These are phyloP conservation scores for Penicillium waksmanii DNA, from an alignment of 495 filamentous ascomycete species.

Conservation along the genomic window DNA sequence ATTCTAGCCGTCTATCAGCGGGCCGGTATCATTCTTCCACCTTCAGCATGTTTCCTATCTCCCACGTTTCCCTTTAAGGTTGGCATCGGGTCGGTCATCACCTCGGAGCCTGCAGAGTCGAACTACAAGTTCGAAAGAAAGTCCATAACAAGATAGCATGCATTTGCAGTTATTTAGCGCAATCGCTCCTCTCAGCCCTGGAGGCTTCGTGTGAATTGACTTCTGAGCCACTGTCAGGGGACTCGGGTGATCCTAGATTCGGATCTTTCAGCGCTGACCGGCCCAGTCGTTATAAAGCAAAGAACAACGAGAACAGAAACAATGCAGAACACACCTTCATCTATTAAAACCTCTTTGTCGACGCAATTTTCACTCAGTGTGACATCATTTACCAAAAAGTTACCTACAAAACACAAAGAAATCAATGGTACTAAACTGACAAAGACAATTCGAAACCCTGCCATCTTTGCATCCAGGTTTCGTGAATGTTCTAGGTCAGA, in stretches of 20 bases:
- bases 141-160: too few species aligned
- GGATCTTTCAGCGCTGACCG: background rate
- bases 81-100: too few species aligned
- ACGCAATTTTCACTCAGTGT: background rate
- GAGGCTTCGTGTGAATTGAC: background rate
- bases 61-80: too few species aligned
- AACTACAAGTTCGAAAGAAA: too few species aligned
- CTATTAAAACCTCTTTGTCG: background rate
- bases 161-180: too few species aligned
- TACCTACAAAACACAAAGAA: slow-evolving; percentile 49
- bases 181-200: too few species aligned
- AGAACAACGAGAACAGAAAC: background rate
- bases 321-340: background rate
- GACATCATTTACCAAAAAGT: slow-evolving; percentile 51
- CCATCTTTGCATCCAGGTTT: slow-evolving; percentile 50
- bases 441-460: slow-evolving; percentile 52
- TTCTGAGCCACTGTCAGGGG: background rate
- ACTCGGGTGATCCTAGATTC: background rate
- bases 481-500: slow-evolving; percentile 32
- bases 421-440: slow-evolving; percentile 54
- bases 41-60: too few species aligned
- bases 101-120: too few species aligned
- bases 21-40: too few species aligned
- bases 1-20: too few species aligned
- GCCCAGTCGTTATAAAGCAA: background rate